A percentile compares a stretch with the other conserved stretches of the same genome.
phyloP scores from a whole-genome alignment of 2,329 filamentous ascomycete species.

The Talaromyces sp. region DNA sequence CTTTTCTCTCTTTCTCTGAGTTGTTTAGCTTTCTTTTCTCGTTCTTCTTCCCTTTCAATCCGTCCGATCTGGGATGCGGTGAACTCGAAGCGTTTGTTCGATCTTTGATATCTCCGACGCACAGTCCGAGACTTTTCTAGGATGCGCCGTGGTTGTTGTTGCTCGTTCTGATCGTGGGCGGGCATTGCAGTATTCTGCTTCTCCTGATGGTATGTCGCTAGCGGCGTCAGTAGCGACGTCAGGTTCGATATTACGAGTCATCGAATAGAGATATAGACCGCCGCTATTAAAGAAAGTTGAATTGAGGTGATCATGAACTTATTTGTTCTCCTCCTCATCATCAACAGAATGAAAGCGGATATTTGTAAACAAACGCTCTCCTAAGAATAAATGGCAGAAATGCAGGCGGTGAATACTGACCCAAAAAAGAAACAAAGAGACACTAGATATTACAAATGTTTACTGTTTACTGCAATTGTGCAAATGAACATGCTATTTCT shows the following conservation, averaged over 20 bases:
- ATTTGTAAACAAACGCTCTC: conserved; percentile 3
- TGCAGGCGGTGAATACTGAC: conserved; percentile 6
- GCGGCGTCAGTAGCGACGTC: conserved; percentile 12
- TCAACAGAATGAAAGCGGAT: not conserved
- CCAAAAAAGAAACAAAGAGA: too few relatives aligned
- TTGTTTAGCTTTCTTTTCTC: conserved; percentile 36
- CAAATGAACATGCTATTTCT: not conserved
- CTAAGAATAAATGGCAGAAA: conserved; percentile 5
- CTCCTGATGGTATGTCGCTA: not conserved
- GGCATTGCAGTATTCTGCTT: conserved; percentile 23
- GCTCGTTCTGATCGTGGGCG: conserved; percentile 15
- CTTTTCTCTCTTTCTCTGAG: conserved; percentile 33
- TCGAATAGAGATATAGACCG: conserved; percentile 4
- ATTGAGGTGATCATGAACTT: not conserved
- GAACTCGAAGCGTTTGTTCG: conserved; percentile 33
- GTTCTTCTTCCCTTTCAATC: conserved; percentile 40
- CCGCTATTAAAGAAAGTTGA: not conserved
- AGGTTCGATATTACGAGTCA: conserved; percentile 4
- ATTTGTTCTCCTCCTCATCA: not conserved
- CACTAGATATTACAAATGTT: too few relatives aligned
- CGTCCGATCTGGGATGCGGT: conserved; percentile 31
- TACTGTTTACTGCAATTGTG: not conserved
- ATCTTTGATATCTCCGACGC: conserved; percentile 35
- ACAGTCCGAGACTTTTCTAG: conserved; percentile 37
- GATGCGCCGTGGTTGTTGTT: conserved; percentile 24